These are phyloP conservation scores for Phytophthora idaei DNA, from an alignment of 352 stramenopile species.

Conservation along the genomic window DNA sequence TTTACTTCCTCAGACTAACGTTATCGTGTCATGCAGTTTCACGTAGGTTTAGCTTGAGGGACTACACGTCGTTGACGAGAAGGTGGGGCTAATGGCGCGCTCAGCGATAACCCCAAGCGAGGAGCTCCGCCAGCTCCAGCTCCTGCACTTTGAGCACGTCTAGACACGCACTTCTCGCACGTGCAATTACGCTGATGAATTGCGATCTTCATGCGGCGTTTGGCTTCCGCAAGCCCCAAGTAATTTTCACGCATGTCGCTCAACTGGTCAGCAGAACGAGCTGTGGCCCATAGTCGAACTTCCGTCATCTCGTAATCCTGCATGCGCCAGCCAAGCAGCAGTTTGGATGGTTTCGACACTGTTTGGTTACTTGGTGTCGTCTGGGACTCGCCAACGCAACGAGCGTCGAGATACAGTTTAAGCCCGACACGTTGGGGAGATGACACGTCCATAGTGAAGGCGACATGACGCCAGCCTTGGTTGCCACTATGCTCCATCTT, in stretches of 20 bases:
- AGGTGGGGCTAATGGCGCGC: slow-evolving; percentile 53
- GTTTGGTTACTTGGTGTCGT: slow-evolving; percentile 45
- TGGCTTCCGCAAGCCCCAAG: slow-evolving; percentile 80
- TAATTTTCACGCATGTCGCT: slow-evolving; percentile 90
- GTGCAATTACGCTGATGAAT: slow-evolving; percentile 86
- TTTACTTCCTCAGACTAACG: too few relatives aligned
- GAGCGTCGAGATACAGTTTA: slow-evolving; percentile 67
- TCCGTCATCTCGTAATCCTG: slow-evolving; percentile 75
- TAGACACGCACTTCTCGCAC: slow-evolving; percentile 75
- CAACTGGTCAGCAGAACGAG: slow-evolving; percentile 73
- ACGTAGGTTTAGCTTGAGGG: slow-evolving; percentile 35
- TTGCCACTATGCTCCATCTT: slow-evolving; percentile 34
- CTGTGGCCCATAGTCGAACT: slow-evolving; percentile 77
- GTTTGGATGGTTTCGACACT: slow-evolving; percentile 43
- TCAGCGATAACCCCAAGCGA: slow-evolving; percentile 32
- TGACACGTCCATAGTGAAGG: slow-evolving; percentile 69
- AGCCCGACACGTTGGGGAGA: slow-evolving; percentile 52
- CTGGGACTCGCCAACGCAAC: slow-evolving; percentile 58
- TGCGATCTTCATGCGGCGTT: slow-evolving; percentile 83
- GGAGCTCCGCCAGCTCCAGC: slow-evolving; percentile 13
- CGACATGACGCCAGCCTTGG: slow-evolving; percentile 68
- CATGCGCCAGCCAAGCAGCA: slow-evolving; percentile 57
- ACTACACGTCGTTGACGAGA: slow-evolving; percentile 48
- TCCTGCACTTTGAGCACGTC: slow-evolving; percentile 47
- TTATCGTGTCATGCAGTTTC: neutral